phyloP scores from a whole-genome alignment of 306 rosid genomes.

The Pyrus pyrifolia region DNA sequence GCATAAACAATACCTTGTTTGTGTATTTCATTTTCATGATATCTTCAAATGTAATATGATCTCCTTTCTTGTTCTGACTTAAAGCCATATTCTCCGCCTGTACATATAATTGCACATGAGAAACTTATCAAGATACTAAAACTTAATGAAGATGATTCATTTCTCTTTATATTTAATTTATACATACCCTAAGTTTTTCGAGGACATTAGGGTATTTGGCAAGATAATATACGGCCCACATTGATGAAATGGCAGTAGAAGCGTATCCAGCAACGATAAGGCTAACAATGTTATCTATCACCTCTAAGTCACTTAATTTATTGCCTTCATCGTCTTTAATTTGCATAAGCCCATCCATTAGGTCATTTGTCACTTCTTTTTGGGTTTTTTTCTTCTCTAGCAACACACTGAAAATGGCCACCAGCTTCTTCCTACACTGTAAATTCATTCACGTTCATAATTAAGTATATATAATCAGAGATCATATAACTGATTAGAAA shows the following conservation, averaged over 20 bases:
- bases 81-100: slow-evolving; percentile 38
- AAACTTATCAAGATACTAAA: background rate
- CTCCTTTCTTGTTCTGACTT: slow-evolving; percentile 5
- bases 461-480: background rate
- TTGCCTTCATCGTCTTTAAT: slow-evolving; percentile 32
- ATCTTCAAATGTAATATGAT: slow-evolving; percentile 29
- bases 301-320: slow-evolving; percentile 31
- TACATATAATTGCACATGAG: background rate
- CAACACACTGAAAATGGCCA: slow-evolving; percentile 26
- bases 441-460: background rate
- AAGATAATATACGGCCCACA: slow-evolving; percentile 38
- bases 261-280: slow-evolving; percentile 29
- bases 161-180: no score
- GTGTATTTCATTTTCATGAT: slow-evolving; percentile 29
- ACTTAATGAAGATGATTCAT: no score
- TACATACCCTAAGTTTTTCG: slow-evolving; percentile 22
- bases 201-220: slow-evolving; percentile 35
- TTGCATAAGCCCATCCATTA: slow-evolving; percentile 47
- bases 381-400: slow-evolving; percentile 27
- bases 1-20: slow-evolving; percentile 16
- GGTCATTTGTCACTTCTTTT: slow-evolving; percentile 15
- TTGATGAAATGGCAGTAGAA: slow-evolving; percentile 21
- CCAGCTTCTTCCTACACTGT: slow-evolving; percentile 32
- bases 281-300: slow-evolving; percentile 34
- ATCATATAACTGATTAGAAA: no score